Conservation (phyloP, 108 stramenopile genomes). For the Nannochloropsis oceanica region DNA sequence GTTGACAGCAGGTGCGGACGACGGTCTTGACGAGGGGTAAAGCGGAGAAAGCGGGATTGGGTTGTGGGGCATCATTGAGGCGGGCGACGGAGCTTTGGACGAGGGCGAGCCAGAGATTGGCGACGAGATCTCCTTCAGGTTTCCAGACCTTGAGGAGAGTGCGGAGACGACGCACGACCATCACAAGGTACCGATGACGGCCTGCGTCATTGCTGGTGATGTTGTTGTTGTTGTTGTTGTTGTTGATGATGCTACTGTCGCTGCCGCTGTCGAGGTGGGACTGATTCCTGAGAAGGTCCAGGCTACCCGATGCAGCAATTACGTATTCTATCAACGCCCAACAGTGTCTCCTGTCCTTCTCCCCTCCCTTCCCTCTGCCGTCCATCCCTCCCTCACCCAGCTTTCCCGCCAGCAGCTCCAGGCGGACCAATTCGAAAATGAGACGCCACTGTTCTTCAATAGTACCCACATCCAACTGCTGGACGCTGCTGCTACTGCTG, state of each 20-base stretch:
- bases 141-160: background rate
- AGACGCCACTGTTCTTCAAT: background rate
- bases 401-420: background rate
- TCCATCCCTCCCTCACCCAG: background rate
- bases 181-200: background rate
- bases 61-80: background rate
- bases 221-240: background rate
- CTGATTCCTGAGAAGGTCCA: background rate
- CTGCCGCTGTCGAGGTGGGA: background rate
- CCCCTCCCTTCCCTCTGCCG: background rate
- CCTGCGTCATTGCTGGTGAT: background rate
- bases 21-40: background rate
- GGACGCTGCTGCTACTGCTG: background rate
- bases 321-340: background rate
- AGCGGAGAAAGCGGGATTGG: background rate
- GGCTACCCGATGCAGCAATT: background rate
- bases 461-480: background rate
- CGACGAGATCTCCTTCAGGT: background rate
- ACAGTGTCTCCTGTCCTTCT: background rate
- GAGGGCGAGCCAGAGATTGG: background rate
- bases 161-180: background rate
- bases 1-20: background rate
- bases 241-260: background rate
- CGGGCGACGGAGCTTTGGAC: background rate
- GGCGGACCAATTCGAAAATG: background rate